Conservation (phyloP, 2,329 filamentous ascomycete species). For the Aspergillus texensis region DNA sequence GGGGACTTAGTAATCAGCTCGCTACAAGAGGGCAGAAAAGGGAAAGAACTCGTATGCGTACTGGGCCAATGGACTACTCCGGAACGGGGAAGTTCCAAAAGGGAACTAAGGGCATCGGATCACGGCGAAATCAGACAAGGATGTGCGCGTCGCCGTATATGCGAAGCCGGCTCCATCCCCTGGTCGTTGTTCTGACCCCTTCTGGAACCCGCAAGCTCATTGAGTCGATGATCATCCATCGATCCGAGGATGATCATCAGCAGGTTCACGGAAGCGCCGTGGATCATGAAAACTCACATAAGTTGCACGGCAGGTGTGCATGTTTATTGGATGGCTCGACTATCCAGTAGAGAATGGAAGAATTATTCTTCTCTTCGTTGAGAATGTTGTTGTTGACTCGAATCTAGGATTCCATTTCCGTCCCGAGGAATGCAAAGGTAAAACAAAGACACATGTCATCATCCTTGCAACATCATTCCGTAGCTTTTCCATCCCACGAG, state of each 20-base stretch:
- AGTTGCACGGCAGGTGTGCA: not conserved
- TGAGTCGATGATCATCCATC: conserved; percentile 14
- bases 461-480: not conserved
- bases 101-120: not conserved
- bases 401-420: not conserved
- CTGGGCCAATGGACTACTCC: not conserved
- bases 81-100: too few species aligned
- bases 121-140: not conserved
- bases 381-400: not conserved
- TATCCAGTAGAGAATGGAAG: too few species aligned
- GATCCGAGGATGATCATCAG: conserved; percentile 19
- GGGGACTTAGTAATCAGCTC: not conserved
- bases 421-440: not conserved
- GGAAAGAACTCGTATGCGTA: not conserved
- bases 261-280: conserved; percentile 13
- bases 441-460: not conserved
- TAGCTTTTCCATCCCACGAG: not conserved
- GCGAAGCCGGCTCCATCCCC: not conserved
- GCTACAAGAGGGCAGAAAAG: not conserved
- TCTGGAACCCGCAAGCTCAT: conserved; percentile 15
- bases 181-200: conserved; percentile 2
- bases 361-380: not conserved
- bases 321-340: not conserved
- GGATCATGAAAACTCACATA: conserved; percentile 11
- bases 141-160: not conserved